Percentiles rank a stretch among this genome's conserved stretches.
phyloP scores from a whole-genome alignment of 2,329 filamentous ascomycete species.

The Atkinsonella hypoxylon region DNA sequence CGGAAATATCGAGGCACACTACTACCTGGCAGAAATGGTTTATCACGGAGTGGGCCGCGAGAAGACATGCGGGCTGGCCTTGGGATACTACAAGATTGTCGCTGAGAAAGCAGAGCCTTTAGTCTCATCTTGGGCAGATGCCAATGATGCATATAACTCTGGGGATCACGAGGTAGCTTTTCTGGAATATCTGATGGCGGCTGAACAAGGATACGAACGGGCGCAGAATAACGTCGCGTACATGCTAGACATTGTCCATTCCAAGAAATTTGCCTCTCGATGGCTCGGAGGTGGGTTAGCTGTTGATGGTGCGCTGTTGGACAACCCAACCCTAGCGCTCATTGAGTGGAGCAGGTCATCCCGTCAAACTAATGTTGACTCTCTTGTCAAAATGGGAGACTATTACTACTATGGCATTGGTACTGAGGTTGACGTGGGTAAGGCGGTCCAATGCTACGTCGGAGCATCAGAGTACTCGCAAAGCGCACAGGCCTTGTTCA shows the following conservation, averaged over 20 bases:
- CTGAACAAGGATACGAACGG: slow-evolving; percentile 83
- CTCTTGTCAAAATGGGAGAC: slow-evolving; percentile 95
- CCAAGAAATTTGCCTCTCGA: slow-evolving; percentile 24
- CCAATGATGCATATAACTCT: slow-evolving; percentile 68
- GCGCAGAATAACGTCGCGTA: slow-evolving; percentile 86
- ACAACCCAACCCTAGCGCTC: slow-evolving; percentile 54
- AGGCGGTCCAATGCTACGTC: slow-evolving; percentile 86
- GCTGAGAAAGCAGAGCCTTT: slow-evolving; percentile 61
- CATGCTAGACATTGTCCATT: slow-evolving; percentile 64
- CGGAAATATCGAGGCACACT: slow-evolving; percentile 78
- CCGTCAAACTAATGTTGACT: slow-evolving; percentile 85
- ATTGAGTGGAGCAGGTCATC: slow-evolving; percentile 94
- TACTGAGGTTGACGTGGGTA: slow-evolving; percentile 58
- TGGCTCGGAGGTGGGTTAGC: slow-evolving; percentile 33
- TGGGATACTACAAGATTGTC: slow-evolving; percentile 72
- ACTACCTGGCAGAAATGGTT: slow-evolving; percentile 82
- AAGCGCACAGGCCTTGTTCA: slow-evolving; percentile 92
- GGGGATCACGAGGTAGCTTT: slow-evolving; percentile 73
- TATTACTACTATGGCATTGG: slow-evolving; percentile 85
- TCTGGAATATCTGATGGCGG: slow-evolving; percentile 72
- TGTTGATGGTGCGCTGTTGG: slow-evolving; percentile 26
- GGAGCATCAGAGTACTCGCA: slow-evolving; percentile 84
- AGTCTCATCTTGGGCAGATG: slow-evolving; percentile 69
- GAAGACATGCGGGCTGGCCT: slow-evolving; percentile 62
- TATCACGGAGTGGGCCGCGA: slow-evolving; percentile 72